Base-by-base conservation (phyloP, 1,284 basidiomycete species). In the Coniferiporia weirii region DNA sequence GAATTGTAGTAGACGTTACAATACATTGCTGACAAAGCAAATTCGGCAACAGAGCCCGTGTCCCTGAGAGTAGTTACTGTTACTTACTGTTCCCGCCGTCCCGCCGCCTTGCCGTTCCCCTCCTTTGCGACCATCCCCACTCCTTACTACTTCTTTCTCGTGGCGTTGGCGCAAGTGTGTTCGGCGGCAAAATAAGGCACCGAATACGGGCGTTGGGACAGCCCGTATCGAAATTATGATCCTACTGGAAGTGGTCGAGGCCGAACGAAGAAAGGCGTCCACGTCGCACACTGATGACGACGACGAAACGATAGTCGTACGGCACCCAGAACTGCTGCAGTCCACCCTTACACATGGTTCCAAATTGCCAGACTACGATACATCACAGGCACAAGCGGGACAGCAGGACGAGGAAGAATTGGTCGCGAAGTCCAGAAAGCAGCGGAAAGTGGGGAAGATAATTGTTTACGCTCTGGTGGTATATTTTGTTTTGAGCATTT, bases 401-500 rank as follows among this genome's bases (percentile, higher is more conserved):
- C 20, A 44, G 34, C 51, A 61, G 47, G 48, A 61, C 32, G 51
- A 34, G 36, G n/a, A 43, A 12, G 27, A 27, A 27, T 27, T 27
- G 27, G 17, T 49, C 10, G 35, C 44, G 13, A 56, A 52, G 47
- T 17, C 17, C 22, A 17, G 38, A n/a, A 61, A 47, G 27, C 43
- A 46, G 45, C 44, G 43, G 34, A 64, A 64, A 54, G 60, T 65
- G 44, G 66, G 66, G 53, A 68, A 61, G 64, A 59, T 66, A 45
- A 46, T 69, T 7, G 52, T 69, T 22, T 70, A 67, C 48, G 68
- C 69, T 7, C 62, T 73, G 27, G 63, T 69, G n/a, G 46, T 68
- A 7, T 75, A 74, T 59, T 68, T 71, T 48, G 27, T 69, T 22
- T 19, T 73, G 22, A 68, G 70, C 8, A 53, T 71, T 22, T 66